A percentile compares a stretch with the other conserved stretches of the same genome.
Conservation (phyloP, 305 asterid species). For the Fraxinus paxiana region DNA sequence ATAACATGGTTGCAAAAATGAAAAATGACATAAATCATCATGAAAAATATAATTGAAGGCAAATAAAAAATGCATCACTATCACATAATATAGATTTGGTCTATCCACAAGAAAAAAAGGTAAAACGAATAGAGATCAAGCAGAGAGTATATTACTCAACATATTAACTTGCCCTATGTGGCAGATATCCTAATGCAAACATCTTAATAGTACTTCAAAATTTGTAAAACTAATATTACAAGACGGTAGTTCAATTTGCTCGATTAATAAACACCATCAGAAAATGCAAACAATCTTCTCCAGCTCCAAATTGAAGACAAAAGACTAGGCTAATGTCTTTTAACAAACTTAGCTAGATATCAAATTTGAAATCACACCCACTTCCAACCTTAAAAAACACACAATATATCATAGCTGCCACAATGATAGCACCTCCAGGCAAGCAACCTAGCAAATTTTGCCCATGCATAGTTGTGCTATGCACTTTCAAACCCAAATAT, state of each 20-base stretch:
- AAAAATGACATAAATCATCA: background rate
- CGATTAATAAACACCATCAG: background rate
- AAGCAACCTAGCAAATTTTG: background rate
- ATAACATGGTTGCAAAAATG: background rate
- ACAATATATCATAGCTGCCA: background rate
- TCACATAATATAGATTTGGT: background rate
- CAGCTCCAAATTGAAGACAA: background rate
- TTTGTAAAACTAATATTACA: background rate
- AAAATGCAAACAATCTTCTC: background rate
- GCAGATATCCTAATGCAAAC: background rate
- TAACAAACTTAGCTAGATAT: background rate
- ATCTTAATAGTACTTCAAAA: background rate
- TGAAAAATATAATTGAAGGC: background rate
- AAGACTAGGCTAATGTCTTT: background rate
- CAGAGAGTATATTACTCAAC: background rate
- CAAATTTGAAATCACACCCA: background rate
- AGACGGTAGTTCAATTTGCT: background rate
- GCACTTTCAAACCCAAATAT: constrained; percentile 86
- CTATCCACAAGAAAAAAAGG: background rate
- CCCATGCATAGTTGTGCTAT: constrained; percentile 24
- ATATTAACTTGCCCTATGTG: background rate
- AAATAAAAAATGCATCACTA: background rate
- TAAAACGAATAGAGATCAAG: background rate
- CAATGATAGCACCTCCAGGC: background rate
- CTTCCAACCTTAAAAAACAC: background rate